A percentile compares a stretch with the other conserved stretches of the same genome.
Conservation (phyloP, 257 asterid species). For the Solanum bulbocastanum region DNA sequence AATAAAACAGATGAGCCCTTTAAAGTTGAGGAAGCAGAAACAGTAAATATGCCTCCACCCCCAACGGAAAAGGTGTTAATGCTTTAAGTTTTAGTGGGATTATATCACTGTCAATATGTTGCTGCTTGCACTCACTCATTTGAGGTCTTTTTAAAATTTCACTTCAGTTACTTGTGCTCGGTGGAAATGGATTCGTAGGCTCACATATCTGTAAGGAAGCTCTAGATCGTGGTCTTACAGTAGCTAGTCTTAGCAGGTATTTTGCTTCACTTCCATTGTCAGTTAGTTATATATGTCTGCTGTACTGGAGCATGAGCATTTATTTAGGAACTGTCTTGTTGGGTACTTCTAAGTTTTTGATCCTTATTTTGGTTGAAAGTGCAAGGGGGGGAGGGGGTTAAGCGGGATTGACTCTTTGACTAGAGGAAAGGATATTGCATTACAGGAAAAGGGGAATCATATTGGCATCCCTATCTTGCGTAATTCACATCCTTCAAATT, state of each 20-base stretch:
- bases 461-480: neutral
- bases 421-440: neutral
- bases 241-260: slow-evolving; percentile 94
- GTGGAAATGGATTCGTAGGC: slow-evolving; percentile 97
- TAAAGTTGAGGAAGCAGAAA: slow-evolving; percentile 83
- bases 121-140: neutral
- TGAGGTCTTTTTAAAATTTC: neutral
- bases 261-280: neutral
- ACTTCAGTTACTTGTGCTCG: slow-evolving; percentile 85
- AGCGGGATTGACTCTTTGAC: neutral
- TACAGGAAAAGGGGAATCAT: neutral
- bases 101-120: neutral
- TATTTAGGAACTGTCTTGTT: neutral
- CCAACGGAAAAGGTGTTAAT: slow-evolving; percentile 67
- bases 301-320: neutral
- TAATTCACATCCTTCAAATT: neutral
- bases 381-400: neutral
- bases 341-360: neutral
- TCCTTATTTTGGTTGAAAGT: neutral
- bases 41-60: slow-evolving; percentile 67
- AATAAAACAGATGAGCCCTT: slow-evolving; percentile 31
- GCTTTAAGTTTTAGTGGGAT: neutral
- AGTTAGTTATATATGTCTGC: neutral
- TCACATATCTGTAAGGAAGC: slow-evolving; percentile 95
- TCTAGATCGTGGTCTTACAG: slow-evolving; percentile 53